These are phyloP conservation scores for Cryptosporidium baileyi DNA, from an alignment of 169 alveolate genomes.

Conservation along the genomic window DNA sequence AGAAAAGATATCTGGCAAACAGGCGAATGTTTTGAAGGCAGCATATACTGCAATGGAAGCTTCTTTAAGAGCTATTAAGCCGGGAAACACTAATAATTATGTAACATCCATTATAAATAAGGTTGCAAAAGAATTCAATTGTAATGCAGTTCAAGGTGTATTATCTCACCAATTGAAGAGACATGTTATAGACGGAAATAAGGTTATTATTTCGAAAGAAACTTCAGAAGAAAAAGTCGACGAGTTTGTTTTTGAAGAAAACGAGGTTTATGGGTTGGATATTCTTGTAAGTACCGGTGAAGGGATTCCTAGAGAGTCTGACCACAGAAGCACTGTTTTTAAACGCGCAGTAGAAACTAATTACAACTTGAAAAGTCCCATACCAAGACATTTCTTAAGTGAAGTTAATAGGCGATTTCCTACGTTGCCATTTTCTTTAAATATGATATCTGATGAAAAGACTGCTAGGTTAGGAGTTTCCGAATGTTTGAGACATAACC, in stretches of 20 bases:
- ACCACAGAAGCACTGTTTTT: constrained; percentile 89
- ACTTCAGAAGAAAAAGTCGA: constrained; percentile 92
- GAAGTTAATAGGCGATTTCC: constrained; percentile 88
- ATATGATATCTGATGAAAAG: constrained; percentile 81
- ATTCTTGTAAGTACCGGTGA: constrained; percentile 93
- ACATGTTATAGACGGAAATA: constrained; percentile 92
- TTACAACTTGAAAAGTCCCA: constrained; percentile 91
- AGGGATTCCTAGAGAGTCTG: constrained; percentile 91
- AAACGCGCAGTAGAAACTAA: constrained; percentile 93
- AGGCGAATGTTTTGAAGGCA: constrained; percentile 82
- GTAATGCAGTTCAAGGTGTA: constrained; percentile 90
- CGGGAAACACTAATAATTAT: constrained; percentile 89
- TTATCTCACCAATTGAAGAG: constrained; percentile 92
- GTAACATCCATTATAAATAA: constrained; percentile 89
- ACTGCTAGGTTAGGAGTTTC: constrained; percentile 90
- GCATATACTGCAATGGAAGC: constrained; percentile 92
- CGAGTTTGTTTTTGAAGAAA: constrained; percentile 90
- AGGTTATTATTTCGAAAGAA: constrained; percentile 84
- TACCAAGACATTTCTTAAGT: constrained; percentile 92
- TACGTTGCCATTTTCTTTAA: constrained; percentile 82
- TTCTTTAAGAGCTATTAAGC: constrained; percentile 87
- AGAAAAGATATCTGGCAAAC: constrained; percentile 70
- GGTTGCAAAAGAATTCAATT: constrained; percentile 87
- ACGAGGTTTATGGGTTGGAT: constrained; percentile 93
- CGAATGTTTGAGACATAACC: constrained; percentile 94